Evolutionary conservation across 768 basidiomycete genomes (phyloP).

Genomic region (Leccinum obscurum): DNA sequence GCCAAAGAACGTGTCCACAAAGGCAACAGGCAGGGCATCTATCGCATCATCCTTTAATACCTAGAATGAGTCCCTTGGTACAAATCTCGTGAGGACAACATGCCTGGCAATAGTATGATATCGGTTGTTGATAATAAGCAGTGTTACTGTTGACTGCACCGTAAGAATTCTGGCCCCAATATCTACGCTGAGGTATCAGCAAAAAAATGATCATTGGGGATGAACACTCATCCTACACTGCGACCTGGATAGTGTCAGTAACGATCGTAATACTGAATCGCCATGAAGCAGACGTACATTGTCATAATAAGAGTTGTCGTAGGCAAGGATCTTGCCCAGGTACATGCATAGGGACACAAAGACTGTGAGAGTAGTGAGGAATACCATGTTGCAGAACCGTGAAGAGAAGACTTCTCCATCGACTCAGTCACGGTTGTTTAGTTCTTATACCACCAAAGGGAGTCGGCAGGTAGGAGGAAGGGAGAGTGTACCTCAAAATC

Average conservation of each 20-base stretch:
- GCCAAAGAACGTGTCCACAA: slow-evolving; percentile 65
- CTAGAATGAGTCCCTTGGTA: slow-evolving; percentile 4
- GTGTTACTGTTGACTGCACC: slow-evolving; percentile 54
- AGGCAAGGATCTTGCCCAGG: slow-evolving; percentile 37
- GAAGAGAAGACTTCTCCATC: slow-evolving; percentile 2
- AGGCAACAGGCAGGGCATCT: slow-evolving; percentile 70
- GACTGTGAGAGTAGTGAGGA: slow-evolving; percentile 2
- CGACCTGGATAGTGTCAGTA: slow-evolving; percentile 42
- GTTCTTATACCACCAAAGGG: slow-evolving; percentile 21
- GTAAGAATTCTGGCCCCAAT: slow-evolving; percentile 78
- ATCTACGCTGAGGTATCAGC: slow-evolving; percentile 37
- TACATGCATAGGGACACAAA: slow-evolving; percentile 7
- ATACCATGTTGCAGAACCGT: slow-evolving; percentile 12
- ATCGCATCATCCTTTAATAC: slow-evolving; percentile 57
- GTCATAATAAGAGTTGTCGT: slow-evolving; percentile 59
- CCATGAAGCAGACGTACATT: slow-evolving; percentile 45
- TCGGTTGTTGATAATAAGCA: slow-evolving; percentile 57
- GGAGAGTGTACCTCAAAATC: slow-evolving; percentile 2
- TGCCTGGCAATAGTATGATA: slow-evolving; percentile 66
- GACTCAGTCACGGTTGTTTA: slow-evolving; percentile 1
- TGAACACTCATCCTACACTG: slow-evolving; percentile 42
- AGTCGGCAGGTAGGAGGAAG: background rate
- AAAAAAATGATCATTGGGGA: background rate
- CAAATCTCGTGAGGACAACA: slow-evolving; percentile 13
- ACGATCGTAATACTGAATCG: background rate